Evolutionary conservation across 805 yeast genomes (phyloP).

Genomic region (Pichia kluyveri): DNA sequence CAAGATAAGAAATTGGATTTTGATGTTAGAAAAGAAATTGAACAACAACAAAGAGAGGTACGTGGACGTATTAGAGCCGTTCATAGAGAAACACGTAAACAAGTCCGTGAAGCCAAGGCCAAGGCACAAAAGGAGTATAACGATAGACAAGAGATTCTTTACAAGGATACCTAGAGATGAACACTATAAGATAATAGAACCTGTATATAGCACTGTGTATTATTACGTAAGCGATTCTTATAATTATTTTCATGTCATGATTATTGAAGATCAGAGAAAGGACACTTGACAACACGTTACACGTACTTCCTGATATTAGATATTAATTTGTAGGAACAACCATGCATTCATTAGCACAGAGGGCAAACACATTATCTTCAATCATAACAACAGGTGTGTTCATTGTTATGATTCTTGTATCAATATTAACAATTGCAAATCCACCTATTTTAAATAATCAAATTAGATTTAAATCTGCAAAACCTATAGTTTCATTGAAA

Average conservation of each 20-base stretch:
- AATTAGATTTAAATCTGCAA: slow-evolving; percentile 28
- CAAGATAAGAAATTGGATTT: not conserved
- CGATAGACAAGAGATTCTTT: not conserved
- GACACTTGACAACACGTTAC: too few relatives aligned
- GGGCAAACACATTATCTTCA: slow-evolving; percentile 4
- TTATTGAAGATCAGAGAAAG: too few relatives aligned
- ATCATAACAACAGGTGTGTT: slow-evolving; percentile 41
- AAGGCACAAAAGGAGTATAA: not conserved
- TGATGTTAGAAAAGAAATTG: not conserved
- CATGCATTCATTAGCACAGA: slow-evolving; percentile 6
- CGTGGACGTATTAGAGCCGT: not conserved
- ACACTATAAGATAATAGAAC: too few relatives aligned
- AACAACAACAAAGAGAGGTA: not conserved
- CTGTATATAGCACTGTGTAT: too few relatives aligned
- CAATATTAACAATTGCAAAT: slow-evolving; percentile 22
- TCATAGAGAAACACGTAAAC: not conserved
- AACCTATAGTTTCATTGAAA: slow-evolving; percentile 13
- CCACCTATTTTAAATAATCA: slow-evolving; percentile 33
- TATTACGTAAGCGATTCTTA: too few relatives aligned
- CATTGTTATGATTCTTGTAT: slow-evolving; percentile 37
- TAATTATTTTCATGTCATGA: too few relatives aligned
- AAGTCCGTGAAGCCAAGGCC: not conserved
- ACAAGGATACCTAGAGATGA: not conserved
- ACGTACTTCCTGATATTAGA: too few relatives aligned
- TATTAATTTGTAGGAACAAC: not conserved